A percentile compares a stretch with the other conserved stretches of the same genome.
phyloP scores from a whole-genome alignment of 1,284 basidiomycete genomes.

The Chondrostereum purpureum region DNA sequence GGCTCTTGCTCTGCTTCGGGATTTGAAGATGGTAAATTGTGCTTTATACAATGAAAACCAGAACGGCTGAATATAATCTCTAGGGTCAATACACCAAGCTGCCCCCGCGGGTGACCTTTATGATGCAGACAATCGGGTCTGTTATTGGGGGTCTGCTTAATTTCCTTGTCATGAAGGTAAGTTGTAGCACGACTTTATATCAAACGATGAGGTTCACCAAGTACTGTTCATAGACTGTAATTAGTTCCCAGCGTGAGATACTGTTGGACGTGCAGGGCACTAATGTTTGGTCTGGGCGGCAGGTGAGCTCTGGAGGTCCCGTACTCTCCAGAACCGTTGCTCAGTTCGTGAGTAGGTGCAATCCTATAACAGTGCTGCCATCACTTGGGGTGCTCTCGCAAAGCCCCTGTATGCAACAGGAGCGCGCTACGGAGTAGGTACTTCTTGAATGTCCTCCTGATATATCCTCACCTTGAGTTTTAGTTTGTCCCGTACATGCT shows the following conservation, averaged over 20 bases:
- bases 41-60: not conserved
- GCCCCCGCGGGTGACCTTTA: slow-evolving; percentile 39
- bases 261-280: slow-evolving; percentile 34
- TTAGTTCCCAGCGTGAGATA: slow-evolving; percentile 26
- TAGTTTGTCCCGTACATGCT: slow-evolving; percentile 29
- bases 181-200: not conserved
- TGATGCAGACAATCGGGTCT: slow-evolving; percentile 34
- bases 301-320: slow-evolving; percentile 12
- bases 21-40: slow-evolving; percentile 35
- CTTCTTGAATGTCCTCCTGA: too few species aligned
- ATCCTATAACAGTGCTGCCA: slow-evolving; percentile 31
- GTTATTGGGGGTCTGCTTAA: slow-evolving; percentile 24
- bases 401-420: slow-evolving; percentile 33
- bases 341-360: slow-evolving; percentile 15
- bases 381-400: slow-evolving; percentile 42
- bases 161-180: slow-evolving; percentile 31
- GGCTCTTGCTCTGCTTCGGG: slow-evolving; percentile 24
- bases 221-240: slow-evolving; percentile 18
- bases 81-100: slow-evolving; percentile 43
- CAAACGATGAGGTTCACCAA: not conserved
- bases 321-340: not conserved
- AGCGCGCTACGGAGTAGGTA: slow-evolving; percentile 25
- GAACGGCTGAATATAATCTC: not conserved
- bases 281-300: slow-evolving; percentile 34
- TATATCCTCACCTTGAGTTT: slow-evolving; percentile 11